Evolutionary conservation across 495 filamentous ascomycete genomes (phyloP).

Genomic region (Penicillium waksmanii): DNA sequence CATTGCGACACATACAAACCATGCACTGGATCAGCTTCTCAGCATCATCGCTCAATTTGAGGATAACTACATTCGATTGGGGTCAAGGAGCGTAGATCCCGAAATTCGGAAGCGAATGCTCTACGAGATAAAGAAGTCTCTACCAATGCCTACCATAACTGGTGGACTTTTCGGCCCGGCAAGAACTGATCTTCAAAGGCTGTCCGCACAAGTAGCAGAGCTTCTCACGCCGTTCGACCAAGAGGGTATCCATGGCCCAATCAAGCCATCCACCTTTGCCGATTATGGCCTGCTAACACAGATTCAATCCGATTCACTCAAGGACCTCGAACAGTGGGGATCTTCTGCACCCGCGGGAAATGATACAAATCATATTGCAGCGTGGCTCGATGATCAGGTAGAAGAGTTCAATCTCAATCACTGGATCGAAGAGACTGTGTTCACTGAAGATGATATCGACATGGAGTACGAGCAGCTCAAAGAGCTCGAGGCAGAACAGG

Average conservation of each 20-base stretch:
- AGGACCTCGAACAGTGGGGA: background rate
- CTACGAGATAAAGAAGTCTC: slow-evolving; percentile 56
- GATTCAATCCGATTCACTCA: slow-evolving; percentile 57
- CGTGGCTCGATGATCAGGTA: slow-evolving; percentile 65
- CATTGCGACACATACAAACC: slow-evolving; percentile 86
- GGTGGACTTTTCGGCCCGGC: slow-evolving; percentile 40
- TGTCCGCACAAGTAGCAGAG: slow-evolving; percentile 50
- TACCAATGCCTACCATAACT: slow-evolving; percentile 24
- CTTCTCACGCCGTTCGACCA: slow-evolving; percentile 52
- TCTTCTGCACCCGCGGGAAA: background rate
- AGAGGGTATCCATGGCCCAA: slow-evolving; percentile 21
- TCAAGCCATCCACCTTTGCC: slow-evolving; percentile 40
- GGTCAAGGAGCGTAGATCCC: slow-evolving; percentile 70
- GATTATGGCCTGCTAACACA: slow-evolving; percentile 60
- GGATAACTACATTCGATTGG: slow-evolving; percentile 72
- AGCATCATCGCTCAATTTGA: slow-evolving; percentile 66
- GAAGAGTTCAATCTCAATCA: slow-evolving; percentile 42
- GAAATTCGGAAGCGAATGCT: slow-evolving; percentile 70
- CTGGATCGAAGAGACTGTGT: slow-evolving; percentile 46
- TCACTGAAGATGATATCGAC: slow-evolving; percentile 64
- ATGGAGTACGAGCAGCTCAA: slow-evolving; percentile 66
- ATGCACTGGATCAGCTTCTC: slow-evolving; percentile 88
- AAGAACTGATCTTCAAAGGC: slow-evolving; percentile 41
- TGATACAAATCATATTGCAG: slow-evolving; percentile 34
- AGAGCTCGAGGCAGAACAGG: slow-evolving; percentile 67